A percentile compares a stretch with the other conserved stretches of the same genome.
Evolutionary conservation across 306 rosid species (phyloP).

Genomic region (Pyrus bretschneideri): DNA sequence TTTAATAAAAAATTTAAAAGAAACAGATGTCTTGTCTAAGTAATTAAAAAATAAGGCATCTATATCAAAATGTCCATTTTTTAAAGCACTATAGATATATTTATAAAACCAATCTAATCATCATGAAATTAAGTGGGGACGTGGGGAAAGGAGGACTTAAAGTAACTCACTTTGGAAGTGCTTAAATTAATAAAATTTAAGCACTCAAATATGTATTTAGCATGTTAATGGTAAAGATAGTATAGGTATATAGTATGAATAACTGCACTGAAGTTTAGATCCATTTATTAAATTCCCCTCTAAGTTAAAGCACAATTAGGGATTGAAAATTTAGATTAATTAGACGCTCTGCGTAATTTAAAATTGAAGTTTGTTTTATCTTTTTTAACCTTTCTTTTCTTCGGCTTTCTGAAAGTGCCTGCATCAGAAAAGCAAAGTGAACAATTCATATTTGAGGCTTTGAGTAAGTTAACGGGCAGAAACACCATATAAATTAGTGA

Average conservation of each 20-base stretch:
- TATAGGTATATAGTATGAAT: slow-evolving; percentile 11
- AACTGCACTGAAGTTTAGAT: slow-evolving; percentile 30
- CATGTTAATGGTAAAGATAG: slow-evolving; percentile 13
- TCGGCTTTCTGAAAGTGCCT: slow-evolving; percentile 15
- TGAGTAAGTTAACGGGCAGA: slow-evolving; percentile 16
- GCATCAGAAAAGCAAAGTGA: slow-evolving; percentile 14
- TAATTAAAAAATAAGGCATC: no score
- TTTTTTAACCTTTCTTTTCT: not conserved
- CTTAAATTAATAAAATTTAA: slow-evolving; percentile 20
- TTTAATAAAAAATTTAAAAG: no score
- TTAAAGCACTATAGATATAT: slow-evolving; percentile 12
- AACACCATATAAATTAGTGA: not conserved
- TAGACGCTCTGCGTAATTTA: not conserved
- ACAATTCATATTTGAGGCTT: slow-evolving; percentile 8
- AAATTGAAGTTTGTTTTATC: not conserved
- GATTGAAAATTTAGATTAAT: not conserved
- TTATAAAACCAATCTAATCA: slow-evolving; percentile 33
- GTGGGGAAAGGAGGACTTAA: slow-evolving; percentile 11
- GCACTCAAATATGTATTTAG: slow-evolving; percentile 29
- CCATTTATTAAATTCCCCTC: not conserved
- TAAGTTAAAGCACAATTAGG: not conserved
- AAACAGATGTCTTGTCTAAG: no score
- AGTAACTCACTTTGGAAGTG: slow-evolving; percentile 36
- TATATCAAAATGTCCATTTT: no score
- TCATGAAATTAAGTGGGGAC: slow-evolving; percentile 48